Evolutionary conservation across 176 grass and related monocot genomes (phyloP).

Genomic region (Alopecurus myosuroides): DNA sequence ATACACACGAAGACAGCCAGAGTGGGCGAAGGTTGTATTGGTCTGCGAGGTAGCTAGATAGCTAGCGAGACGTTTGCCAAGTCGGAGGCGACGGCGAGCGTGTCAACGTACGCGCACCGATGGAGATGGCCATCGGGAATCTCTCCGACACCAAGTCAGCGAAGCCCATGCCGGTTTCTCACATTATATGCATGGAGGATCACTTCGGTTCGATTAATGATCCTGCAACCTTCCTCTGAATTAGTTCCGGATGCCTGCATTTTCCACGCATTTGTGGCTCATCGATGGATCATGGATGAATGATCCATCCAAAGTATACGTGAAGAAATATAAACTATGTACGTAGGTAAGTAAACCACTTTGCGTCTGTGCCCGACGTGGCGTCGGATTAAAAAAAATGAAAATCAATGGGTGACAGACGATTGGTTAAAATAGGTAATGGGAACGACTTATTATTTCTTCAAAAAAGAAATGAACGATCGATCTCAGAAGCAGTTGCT

Average conservation of each 20-base stretch:
- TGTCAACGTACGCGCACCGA: neutral
- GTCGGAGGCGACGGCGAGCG: neutral
- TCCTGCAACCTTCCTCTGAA: too few relatives aligned
- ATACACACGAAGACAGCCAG: too few relatives aligned
- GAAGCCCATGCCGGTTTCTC: neutral
- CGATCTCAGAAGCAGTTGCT: neutral
- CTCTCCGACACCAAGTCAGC: constrained; percentile 21
- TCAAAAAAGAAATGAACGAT: too few relatives aligned
- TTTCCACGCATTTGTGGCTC: too few relatives aligned
- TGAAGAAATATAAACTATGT: too few relatives aligned
- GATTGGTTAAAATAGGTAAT: neutral
- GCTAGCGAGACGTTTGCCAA: neutral
- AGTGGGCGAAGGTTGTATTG: neutral
- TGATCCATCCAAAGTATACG: neutral
- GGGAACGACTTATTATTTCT: too few relatives aligned
- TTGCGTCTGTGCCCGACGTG: too few relatives aligned
- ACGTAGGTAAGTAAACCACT: too few relatives aligned
- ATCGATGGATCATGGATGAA: neutral
- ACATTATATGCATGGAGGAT: neutral
- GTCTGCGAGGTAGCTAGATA: neutral
- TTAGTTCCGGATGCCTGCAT: too few relatives aligned
- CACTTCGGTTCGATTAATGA: too few relatives aligned
- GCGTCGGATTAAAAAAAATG: too few relatives aligned
- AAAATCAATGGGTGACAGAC: too few relatives aligned
- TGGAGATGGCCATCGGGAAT: constrained; percentile 13